Percentiles rank a stretch among this genome's conserved stretches.
These are phyloP conservation scores for Crithidia brevicula DNA, from an alignment of 208 protist genomes.

Conservation along the genomic window DNA sequence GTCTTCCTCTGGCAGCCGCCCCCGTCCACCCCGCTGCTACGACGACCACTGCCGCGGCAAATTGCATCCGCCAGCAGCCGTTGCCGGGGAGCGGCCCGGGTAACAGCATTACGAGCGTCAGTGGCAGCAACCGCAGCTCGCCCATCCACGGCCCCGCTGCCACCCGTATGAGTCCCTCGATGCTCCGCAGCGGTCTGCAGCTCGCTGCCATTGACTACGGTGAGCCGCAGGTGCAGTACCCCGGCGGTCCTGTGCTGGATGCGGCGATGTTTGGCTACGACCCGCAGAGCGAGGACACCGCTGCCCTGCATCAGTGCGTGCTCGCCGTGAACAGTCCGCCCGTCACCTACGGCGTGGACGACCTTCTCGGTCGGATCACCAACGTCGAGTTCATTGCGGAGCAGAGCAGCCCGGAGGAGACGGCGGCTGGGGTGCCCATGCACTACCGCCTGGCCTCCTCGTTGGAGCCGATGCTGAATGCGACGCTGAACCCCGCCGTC, in stretches of 20 bases:
- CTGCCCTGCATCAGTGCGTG: constrained; percentile 53
- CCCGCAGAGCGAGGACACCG: constrained; percentile 43
- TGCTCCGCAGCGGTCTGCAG: constrained; percentile 45
- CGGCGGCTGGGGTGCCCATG: constrained; percentile 21
- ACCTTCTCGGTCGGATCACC: constrained; percentile 58
- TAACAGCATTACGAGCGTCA: constrained; percentile 5
- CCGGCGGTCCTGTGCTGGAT: constrained; percentile 29
- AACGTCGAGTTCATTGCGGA: constrained; percentile 70
- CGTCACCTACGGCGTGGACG: constrained; percentile 54
- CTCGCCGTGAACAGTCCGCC: constrained; percentile 53
- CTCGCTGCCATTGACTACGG: constrained; percentile 40
- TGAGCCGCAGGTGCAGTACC: constrained; percentile 33
- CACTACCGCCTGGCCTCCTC: constrained; percentile 58
- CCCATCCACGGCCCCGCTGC: constrained; percentile 22
- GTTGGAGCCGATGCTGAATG: constrained; percentile 57
- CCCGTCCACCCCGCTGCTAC: constrained; percentile 17
- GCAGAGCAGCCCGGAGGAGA: constrained; percentile 26
- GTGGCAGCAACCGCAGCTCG: constrained; percentile 17
- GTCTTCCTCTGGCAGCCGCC: not conserved
- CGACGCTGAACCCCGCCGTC: constrained; percentile 64
- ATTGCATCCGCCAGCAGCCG: constrained; percentile 22
- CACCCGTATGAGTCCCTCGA: constrained; percentile 32
- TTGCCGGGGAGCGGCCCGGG: constrained; percentile 3
- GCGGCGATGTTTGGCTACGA: constrained; percentile 32
- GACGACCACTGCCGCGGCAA: constrained; percentile 24